These are phyloP conservation scores for Suhomyces sp. DNA, from an alignment of 805 yeast species.

Conservation along the genomic window DNA sequence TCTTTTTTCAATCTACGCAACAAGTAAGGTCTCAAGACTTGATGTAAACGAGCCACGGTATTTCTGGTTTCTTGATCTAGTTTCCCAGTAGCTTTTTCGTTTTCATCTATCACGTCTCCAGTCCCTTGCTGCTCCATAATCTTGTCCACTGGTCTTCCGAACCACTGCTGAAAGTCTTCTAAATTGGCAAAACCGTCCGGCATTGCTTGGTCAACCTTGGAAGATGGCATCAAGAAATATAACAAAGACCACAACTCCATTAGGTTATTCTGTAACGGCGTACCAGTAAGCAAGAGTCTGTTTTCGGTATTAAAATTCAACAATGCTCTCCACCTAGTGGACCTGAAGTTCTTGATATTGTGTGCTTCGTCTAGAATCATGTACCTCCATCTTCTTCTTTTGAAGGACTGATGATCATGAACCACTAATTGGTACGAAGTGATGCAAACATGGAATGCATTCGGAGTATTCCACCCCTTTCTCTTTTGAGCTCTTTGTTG, in stretches of 20 bases:
- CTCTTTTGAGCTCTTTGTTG: conserved; percentile 95
- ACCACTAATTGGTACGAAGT: conserved; percentile 97
- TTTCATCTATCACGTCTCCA: conserved; percentile 42
- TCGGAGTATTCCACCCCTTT: conserved; percentile 96
- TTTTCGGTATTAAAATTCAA: conserved; percentile 90
- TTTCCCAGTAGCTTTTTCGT: conserved; percentile 31
- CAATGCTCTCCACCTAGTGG: conserved; percentile 95
- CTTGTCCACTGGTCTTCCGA: conserved; percentile 94
- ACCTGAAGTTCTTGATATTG: conserved; percentile 92
- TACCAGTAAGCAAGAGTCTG: conserved; percentile 87
- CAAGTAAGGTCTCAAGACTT: conserved; percentile 88
- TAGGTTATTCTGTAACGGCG: conserved; percentile 92
- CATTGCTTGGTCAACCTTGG: conserved; percentile 68
- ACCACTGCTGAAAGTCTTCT: conserved; percentile 97
- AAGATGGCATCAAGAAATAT: conserved; percentile 93
- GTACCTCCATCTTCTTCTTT: conserved; percentile 90
- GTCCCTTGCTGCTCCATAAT: conserved; percentile 66
- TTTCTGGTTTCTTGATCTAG: conserved; percentile 75
- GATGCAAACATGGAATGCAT: conserved; percentile 93
- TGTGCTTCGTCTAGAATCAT: conserved; percentile 99
- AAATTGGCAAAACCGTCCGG: conserved; percentile 95
- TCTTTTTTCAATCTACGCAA: conserved; percentile 90
- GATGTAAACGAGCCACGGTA: conserved; percentile 87
- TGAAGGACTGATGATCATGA: conserved; percentile 92
- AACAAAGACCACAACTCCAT: conserved; percentile 95